These are phyloP conservation scores for Neonectria neomacrospora DNA, from an alignment of 2,329 filamentous ascomycete species.

Conservation along the genomic window DNA sequence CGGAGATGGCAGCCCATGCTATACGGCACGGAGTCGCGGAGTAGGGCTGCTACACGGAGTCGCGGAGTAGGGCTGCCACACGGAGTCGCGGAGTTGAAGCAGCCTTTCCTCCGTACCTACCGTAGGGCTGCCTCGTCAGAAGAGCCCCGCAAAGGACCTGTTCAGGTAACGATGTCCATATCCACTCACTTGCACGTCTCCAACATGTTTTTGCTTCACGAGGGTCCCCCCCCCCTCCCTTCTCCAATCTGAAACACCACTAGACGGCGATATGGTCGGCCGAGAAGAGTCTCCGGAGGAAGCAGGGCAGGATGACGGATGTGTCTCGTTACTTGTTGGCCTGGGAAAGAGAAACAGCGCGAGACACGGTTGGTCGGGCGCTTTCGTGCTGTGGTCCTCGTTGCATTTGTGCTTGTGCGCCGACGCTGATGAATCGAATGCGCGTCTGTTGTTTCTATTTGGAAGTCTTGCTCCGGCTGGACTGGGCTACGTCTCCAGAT, in stretches of 20 bases:
- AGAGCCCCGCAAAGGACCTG: background rate
- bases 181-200: conserved; percentile 1
- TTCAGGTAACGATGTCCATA: background rate
- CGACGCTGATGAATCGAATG: conserved; percentile 5
- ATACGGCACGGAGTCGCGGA: too few species aligned
- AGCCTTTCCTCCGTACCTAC: background rate
- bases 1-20: background rate
- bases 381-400: background rate
- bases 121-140: conserved; percentile 2
- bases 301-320: background rate
- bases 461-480: conserved; percentile 6
- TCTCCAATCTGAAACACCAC: conserved; percentile 23
- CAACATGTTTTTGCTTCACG: background rate
- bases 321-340: background rate
- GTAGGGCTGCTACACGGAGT: background rate
- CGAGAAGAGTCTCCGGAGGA: conserved; percentile 5
- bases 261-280: conserved; percentile 30
- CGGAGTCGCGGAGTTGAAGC: background rate
- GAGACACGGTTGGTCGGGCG: background rate
- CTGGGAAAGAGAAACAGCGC: background rate
- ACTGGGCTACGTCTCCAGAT: background rate
- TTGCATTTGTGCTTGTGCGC: background rate
- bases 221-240: background rate
- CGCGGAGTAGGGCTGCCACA: background rate
- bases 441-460: conserved; percentile 11